phyloP scores from a whole-genome alignment of 495 filamentous ascomycete species.

The Glonium stellatum region DNA sequence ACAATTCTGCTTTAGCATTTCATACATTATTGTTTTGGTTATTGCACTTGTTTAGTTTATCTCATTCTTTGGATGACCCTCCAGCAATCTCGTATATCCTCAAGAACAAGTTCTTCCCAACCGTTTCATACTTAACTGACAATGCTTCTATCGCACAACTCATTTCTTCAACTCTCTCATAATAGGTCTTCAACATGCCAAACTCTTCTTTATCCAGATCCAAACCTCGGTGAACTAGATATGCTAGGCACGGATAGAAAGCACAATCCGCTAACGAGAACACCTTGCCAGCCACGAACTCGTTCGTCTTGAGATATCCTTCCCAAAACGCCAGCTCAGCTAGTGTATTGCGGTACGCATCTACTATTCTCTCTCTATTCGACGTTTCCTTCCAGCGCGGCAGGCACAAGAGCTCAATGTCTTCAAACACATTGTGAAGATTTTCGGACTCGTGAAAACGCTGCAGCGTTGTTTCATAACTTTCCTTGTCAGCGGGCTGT shows the following conservation, averaged over 20 bases:
- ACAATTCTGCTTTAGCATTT: no score
- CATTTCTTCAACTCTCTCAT: background rate
- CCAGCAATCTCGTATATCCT: background rate
- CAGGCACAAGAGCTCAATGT: background rate
- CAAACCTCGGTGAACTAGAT: background rate
- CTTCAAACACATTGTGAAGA: background rate
- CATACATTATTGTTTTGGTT: background rate
- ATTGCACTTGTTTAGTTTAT: background rate
- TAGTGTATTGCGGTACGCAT: background rate
- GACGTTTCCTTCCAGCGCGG: background rate
- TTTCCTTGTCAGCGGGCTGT: background rate
- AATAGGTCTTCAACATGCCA: background rate
- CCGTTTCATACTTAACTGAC: background rate
- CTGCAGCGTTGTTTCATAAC: background rate
- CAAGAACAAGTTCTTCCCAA: background rate
- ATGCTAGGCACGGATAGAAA: background rate
- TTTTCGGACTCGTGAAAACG: conserved; percentile 1
- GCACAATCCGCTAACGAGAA: conserved; percentile 5
- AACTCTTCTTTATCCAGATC: background rate
- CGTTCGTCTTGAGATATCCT: background rate
- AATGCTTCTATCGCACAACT: background rate
- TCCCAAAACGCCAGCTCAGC: background rate
- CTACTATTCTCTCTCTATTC: background rate
- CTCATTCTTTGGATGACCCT: background rate
- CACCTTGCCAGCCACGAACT: background rate